Conservation (phyloP, 169 alveolate species). For the Sarcocystis neurona region DNA sequence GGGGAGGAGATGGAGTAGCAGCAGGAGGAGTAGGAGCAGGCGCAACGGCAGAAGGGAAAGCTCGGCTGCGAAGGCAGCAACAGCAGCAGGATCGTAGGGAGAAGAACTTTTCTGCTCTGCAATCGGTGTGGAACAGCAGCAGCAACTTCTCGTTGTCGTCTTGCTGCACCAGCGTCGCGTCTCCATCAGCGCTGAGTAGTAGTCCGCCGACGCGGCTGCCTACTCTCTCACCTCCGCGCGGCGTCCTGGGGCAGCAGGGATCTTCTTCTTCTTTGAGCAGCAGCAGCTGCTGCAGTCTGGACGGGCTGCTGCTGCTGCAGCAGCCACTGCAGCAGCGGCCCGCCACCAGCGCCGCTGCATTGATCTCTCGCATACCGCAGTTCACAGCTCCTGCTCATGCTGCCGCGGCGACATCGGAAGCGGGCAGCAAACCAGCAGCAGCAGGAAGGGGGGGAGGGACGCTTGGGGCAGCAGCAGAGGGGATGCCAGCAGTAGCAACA, state of each 20-base stretch:
- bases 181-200: no score
- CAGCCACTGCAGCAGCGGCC: background rate
- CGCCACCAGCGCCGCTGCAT: no score
- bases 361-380: no score
- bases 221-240: no score
- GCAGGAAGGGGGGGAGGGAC: background rate
- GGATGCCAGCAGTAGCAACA: no score
- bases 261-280: background rate
- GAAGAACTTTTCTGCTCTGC: no score
- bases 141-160: no score
- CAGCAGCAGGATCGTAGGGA: slow-evolving; percentile 18
- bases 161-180: no score
- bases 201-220: slow-evolving; percentile 28
- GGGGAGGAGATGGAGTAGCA: background rate
- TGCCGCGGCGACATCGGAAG: no score
- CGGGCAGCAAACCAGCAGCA: background rate
- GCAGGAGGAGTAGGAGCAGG: background rate
- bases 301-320: background rate
- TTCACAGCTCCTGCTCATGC: no score
- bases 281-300: background rate
- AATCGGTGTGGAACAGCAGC: no score
- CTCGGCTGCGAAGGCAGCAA: background rate
- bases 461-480: slow-evolving; percentile 3
- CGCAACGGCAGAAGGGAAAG: background rate
- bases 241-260: no score